Evolutionary conservation across 352 stramenopile genomes (phyloP), one percentile per base, ranked within the genome.

Genomic region (Phytopythium montanum): DNA sequence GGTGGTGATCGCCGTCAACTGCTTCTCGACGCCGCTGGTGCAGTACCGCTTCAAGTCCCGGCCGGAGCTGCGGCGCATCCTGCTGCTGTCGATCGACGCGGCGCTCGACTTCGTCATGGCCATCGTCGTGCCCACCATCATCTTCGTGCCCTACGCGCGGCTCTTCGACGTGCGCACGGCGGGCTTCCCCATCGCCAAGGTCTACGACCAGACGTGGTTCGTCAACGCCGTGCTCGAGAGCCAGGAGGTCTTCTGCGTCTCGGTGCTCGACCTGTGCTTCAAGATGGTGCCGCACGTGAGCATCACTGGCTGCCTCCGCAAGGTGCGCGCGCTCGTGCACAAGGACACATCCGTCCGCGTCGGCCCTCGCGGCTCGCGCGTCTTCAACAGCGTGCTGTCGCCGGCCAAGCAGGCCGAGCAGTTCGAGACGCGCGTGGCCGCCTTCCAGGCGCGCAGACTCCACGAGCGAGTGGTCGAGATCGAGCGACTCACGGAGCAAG

Each of bases 21-120:
- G 49, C 34, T 72, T 62, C 56, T 61, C 61, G 7, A 75, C 68
- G 18, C 64, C 64, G 16, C 46, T 50, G 5, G 59, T 44, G 18
- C 34, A 70, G 21, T 61, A 49, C 13, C 8, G 19, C 13, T 54
- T 41, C 48, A 54, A 54, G 29, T 13, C 26, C 7, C 48, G 48
- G 1, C 48, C 29, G 8, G 48, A n/a, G 29, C 48, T 54, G 26
- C 23, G 48, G 26, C 48, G 48, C 29, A 39, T 39, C 25, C 61
- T 61, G n/a, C 42, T 70, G 12, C n/a, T 70, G 16, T 38, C 12
- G 14, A 61, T 50, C 18, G 64, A 67, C 21, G 59, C 55, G 21
- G 9, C 56, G 9, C 56, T 70, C 1, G 65, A 54, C 52, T 61
- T 67, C 21, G 50, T 54, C 1, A 70, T 70, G 21, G 56, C 62